phyloP scores from a whole-genome alignment of 495 filamentous ascomycete genomes.

The Copromyces sp. region DNA sequence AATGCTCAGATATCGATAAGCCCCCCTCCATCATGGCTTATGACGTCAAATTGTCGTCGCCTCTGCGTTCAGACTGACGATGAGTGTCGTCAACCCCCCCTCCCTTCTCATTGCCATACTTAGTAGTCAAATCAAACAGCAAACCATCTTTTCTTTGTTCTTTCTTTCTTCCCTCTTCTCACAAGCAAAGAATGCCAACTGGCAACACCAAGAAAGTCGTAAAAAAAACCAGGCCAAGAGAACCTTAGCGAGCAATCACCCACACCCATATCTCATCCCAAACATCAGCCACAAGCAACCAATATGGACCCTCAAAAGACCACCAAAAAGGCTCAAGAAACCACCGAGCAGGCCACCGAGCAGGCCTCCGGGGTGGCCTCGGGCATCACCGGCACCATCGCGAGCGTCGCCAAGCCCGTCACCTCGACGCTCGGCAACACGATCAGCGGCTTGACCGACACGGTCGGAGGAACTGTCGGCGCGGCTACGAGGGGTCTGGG shows the following conservation, averaged over 20 bases:
- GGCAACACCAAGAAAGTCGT: not conserved
- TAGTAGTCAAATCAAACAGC: not conserved
- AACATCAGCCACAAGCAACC: not conserved
- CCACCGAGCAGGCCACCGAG: conserved; percentile 9
- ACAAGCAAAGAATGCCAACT: not conserved
- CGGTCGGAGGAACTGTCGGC: conserved; percentile 55
- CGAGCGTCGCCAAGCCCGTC: conserved; percentile 48
- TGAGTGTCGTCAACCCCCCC: not conserved
- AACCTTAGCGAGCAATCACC: not conserved
- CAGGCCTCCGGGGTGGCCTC: conserved; percentile 39
- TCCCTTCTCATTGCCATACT: not conserved
- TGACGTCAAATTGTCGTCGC: not conserved
- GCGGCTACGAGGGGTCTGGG: conserved; percentile 51
- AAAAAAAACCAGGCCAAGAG: not conserved
- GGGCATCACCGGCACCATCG: conserved; percentile 47
- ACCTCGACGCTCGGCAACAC: conserved; percentile 43
- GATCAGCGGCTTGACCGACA: conserved; percentile 41
- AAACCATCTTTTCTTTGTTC: not conserved
- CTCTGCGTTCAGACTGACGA: not conserved
- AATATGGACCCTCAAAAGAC: not conserved
- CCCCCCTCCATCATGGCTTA: not conserved
- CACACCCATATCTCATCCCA: not conserved
- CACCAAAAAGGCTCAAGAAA: conserved; percentile 4
- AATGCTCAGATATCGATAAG: not conserved
- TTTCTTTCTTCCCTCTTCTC: not conserved